Percentiles rank a stretch among this genome's conserved stretches.
phyloP scores from a whole-genome alignment of 2,329 filamentous ascomycete genomes.

The Fusarium marasasianum region DNA sequence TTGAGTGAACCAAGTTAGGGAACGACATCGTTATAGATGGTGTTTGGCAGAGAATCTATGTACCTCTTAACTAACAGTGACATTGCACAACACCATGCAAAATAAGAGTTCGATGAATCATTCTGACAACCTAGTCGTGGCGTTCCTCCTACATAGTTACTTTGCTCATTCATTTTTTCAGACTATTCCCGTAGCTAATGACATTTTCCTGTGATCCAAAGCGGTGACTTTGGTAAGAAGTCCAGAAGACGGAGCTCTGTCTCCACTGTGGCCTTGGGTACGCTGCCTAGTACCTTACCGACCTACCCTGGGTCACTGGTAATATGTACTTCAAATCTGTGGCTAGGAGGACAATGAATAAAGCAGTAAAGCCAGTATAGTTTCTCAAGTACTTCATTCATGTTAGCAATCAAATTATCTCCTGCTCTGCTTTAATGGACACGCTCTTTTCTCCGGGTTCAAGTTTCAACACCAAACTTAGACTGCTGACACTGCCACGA shows the following conservation, averaged over 20 bases:
- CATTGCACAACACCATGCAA: not conserved
- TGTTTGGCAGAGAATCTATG: not conserved
- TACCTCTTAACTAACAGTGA: not conserved
- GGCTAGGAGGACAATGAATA: not conserved
- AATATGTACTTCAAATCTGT: not conserved
- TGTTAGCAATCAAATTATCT: not conserved
- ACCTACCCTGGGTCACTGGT: not conserved
- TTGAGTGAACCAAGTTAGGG: not conserved
- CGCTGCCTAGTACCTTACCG: not conserved
- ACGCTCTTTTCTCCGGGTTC: not conserved
- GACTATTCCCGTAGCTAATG: not conserved
- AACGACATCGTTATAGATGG: not conserved
- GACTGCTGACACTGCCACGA: fast-evolving
- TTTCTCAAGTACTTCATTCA: not conserved
- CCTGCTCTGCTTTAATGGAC: not conserved
- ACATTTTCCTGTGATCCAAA: not conserved
- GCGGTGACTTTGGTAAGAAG: too few relatives aligned
- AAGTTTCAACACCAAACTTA: too few relatives aligned
- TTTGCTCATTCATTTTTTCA: not conserved
- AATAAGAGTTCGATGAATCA: not conserved
- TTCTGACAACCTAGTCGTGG: not conserved
- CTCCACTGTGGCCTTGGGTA: not conserved
- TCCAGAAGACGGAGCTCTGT: not conserved
- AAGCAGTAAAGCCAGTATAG: not conserved
- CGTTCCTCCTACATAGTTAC: not conserved